Conservation (phyloP, 1,284 basidiomycete species). For the Pascua guehoae region DNA sequence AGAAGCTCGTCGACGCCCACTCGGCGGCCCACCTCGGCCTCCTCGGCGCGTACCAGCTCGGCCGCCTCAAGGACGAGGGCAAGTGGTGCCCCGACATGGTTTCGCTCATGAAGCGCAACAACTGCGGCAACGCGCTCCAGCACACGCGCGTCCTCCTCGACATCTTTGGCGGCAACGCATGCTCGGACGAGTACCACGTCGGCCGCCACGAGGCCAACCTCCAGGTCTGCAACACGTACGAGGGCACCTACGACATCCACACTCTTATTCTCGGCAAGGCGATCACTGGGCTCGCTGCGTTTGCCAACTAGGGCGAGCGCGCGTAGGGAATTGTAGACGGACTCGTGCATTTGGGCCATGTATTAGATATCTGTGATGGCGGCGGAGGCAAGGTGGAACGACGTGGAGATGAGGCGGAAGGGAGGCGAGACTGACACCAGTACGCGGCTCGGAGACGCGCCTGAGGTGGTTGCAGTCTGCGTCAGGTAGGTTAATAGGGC, state of each 20-base stretch:
- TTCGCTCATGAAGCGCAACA: conserved; percentile 91
- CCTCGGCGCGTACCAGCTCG: conserved; percentile 72
- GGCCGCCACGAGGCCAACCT: conserved; percentile 86
- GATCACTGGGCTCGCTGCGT: conserved; percentile 65
- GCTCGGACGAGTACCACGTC: conserved; percentile 83
- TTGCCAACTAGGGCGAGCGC: conserved; percentile 14
- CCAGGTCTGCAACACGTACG: conserved; percentile 89
- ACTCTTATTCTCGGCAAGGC: conserved; percentile 86
- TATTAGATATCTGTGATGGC: too few relatives aligned
- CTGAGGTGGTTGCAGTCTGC: too few relatives aligned
- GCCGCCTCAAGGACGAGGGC: conserved; percentile 78
- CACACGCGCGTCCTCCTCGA: conserved; percentile 77
- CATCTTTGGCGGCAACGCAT: conserved; percentile 86
- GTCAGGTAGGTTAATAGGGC: too few relatives aligned
- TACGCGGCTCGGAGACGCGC: too few relatives aligned
- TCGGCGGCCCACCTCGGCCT: conserved; percentile 81
- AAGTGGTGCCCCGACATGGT: conserved; percentile 86
- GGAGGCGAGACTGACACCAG: too few relatives aligned
- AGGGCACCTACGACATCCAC: conserved; percentile 75
- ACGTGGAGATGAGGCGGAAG: too few relatives aligned
- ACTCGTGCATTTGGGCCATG: too few relatives aligned
- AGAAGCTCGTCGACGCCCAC: conserved; percentile 91
- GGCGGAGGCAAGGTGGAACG: too few relatives aligned
- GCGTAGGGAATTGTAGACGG: too few relatives aligned
- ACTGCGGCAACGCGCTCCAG: conserved; percentile 85